These are phyloP conservation scores for Oxytropis ochrocephala DNA, from an alignment of 306 rosid species.

Conservation along the genomic window DNA sequence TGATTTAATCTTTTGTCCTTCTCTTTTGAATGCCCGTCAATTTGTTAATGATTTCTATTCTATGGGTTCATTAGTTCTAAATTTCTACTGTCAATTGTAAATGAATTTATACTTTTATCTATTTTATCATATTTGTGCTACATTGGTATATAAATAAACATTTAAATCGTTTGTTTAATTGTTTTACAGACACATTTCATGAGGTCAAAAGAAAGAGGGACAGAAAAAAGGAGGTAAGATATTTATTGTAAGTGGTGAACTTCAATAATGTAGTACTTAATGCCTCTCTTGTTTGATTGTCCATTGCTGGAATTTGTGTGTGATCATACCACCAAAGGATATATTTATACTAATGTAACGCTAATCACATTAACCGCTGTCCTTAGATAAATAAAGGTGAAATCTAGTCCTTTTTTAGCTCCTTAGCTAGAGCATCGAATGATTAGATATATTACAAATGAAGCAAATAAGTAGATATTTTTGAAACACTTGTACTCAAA, in stretches of 20 bases:
- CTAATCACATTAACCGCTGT: neutral
- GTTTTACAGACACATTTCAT: constrained; percentile 73
- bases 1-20: neutral
- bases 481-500: neutral
- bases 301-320: constrained; percentile 1
- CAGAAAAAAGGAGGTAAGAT: constrained; percentile 78
- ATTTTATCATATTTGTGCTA: constrained; percentile 10
- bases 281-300: neutral
- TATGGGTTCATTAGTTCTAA: neutral
- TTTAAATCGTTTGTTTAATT: constrained; percentile 16
- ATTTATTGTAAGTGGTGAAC: constrained; percentile 16
- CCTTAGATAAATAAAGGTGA: neutral
- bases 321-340: constrained; percentile 1
- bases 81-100: neutral
- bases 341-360: neutral
- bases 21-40: neutral
- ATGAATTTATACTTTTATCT: neutral
- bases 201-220: constrained; percentile 91
- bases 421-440: neutral
- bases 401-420: neutral
- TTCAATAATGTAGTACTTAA: neutral
- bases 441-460: neutral
- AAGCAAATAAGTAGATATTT: neutral
- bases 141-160: neutral
- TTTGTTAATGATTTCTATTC: neutral